These are phyloP conservation scores for Jacaranda mimosifolia DNA, from an alignment of 257 asterid genomes.

Conservation along the genomic window DNA sequence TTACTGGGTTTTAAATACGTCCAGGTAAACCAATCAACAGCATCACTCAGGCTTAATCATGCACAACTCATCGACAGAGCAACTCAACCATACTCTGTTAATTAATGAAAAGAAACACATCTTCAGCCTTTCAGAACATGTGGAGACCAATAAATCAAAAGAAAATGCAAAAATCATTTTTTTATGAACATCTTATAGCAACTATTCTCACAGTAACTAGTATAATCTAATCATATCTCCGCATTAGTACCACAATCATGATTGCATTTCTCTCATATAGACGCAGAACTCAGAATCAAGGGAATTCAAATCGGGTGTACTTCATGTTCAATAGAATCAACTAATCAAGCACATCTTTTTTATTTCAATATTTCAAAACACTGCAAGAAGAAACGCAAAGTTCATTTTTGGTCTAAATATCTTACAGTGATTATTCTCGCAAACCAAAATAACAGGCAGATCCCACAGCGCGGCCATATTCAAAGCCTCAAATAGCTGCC, in stretches of 20 bases:
- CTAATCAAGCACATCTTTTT: background rate
- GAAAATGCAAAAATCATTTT: background rate
- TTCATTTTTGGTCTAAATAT: background rate
- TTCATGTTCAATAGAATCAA: constrained; percentile 30
- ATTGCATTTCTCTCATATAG: background rate
- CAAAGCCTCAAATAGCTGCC: constrained; percentile 95
- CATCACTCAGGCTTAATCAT: background rate
- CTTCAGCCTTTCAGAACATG: background rate
- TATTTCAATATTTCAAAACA: background rate
- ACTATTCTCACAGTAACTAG: constrained; percentile 7
- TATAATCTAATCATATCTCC: constrained; percentile 13
- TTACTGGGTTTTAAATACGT: background rate
- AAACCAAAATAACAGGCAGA: constrained; percentile 94
- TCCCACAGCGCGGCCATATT: constrained; percentile 98
- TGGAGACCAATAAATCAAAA: background rate
- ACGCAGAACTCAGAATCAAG: background rate
- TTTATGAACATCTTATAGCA: constrained; percentile 2
- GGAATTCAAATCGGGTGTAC: constrained; percentile 19
- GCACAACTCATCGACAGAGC: background rate
- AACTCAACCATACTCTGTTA: background rate
- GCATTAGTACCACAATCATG: constrained; percentile 11
- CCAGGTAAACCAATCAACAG: constrained; percentile 16
- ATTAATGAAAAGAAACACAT: background rate
- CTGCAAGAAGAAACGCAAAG: constrained; percentile 12
- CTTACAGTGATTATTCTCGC: constrained; percentile 99